These are phyloP conservation scores for Podaxis pistillaris DNA, from an alignment of 768 basidiomycete species.

Conservation along the genomic window DNA sequence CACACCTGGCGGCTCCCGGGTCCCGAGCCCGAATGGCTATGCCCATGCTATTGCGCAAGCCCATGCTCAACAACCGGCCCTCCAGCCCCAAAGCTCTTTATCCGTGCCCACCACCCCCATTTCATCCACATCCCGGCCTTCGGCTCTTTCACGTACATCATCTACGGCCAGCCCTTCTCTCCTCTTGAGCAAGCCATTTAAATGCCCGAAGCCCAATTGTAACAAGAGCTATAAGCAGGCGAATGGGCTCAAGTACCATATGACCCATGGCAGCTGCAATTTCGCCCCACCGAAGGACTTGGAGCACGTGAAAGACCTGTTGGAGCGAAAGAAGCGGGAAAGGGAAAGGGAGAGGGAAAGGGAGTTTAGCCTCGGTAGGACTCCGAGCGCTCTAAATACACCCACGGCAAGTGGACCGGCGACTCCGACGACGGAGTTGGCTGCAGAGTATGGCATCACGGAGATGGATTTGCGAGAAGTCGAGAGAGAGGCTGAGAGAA, in stretches of 20 bases:
- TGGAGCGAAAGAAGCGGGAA: slow-evolving; percentile 54
- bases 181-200: slow-evolving; percentile 83
- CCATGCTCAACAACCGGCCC: slow-evolving; percentile 24
- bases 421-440: slow-evolving; percentile 9
- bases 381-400: slow-evolving; percentile 9
- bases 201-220: slow-evolving; percentile 93
- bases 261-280: slow-evolving; percentile 91
- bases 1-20: slow-evolving; percentile 50
- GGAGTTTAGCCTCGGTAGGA: slow-evolving; percentile 23
- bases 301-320: slow-evolving; percentile 70
- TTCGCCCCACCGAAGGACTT: slow-evolving; percentile 88
- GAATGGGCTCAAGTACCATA: slow-evolving; percentile 92
- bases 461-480: slow-evolving; percentile 69
- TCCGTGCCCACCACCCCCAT: slow-evolving; percentile 20
- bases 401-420: slow-evolving; percentile 9
- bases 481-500: slow-evolving; percentile 81
- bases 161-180: slow-evolving; percentile 50
- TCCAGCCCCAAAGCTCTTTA: slow-evolving; percentile 10
- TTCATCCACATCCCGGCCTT: slow-evolving; percentile 16
- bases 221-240: slow-evolving; percentile 97
- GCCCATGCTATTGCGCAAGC: slow-evolving; percentile 6
- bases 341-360: slow-evolving; percentile 25
- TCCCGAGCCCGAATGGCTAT: slow-evolving; percentile 22
- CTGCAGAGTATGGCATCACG: slow-evolving; percentile 31
- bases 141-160: slow-evolving; percentile 17